Evolutionary conservation across 805 yeast genomes (phyloP), one percentile per base, ranked within the genome.

Genomic region (Cyberlindnera sargentensis): DNA sequence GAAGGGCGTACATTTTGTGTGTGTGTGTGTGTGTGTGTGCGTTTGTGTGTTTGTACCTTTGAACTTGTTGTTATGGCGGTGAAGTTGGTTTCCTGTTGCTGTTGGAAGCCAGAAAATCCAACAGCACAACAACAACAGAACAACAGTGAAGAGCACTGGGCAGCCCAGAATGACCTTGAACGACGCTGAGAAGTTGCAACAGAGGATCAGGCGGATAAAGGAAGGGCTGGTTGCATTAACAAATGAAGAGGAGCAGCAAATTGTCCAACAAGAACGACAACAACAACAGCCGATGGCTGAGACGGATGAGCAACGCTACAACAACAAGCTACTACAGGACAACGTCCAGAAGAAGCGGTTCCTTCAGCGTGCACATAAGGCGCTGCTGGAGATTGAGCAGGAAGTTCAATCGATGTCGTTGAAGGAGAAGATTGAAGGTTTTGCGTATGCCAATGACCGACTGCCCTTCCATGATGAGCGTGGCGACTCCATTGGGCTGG

Each of bases 1-100:
- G 89, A 28, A 78, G 60, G 20, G 20, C 20, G 20, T 15, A 15
- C 20, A 15, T 15, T 15, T 1, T 15, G 20, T 15, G 20, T 15
- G 20, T 15, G 20, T 15, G 20, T 15, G 20, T 15, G 20, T 15
- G 20, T 15, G 20, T 15, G 20, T 15, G 20, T 15, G 20, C 2
- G 20, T 15, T 1, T 15, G 20, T 15, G 20, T 15, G 20, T 15
- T 15, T 15, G 20, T 15, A 15, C 20, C 20, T 15, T 15, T 15
- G 20, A 15, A 15, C 20, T 15, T 15, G 20, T 15, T 15, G 20
- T 15, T 15, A 15, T 15, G 20, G 20, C 20, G 20, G 20, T 15
- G 20, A 15, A 15, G 20, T 15, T 15, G 20, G 20, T 15, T 15
- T 15, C 20, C 20, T 15, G 20, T 15, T 15, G 20, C 20, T 15